Evolutionary conservation across 306 rosid species (phyloP).

Genomic region (Urtica urens): DNA sequence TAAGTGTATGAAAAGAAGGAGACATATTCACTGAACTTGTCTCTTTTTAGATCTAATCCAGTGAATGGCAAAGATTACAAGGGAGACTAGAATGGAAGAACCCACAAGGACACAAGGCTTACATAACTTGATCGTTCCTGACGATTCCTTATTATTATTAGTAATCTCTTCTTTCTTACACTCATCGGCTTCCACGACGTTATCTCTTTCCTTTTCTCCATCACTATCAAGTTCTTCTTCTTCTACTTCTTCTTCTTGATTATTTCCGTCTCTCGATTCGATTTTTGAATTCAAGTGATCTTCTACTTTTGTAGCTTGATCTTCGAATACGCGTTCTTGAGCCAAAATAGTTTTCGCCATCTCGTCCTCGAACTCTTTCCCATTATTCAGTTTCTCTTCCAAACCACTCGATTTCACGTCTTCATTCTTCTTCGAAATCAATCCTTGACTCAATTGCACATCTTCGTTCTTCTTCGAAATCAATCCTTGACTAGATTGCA

Average conservation of each 20-base stretch:
- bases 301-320: not conserved
- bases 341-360: not conserved
- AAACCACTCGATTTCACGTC: not conserved
- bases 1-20: too few species aligned
- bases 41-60: conserved; percentile 25
- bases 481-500: conserved; percentile 7
- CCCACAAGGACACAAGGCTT: conserved; percentile 40
- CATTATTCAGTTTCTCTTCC: conserved; percentile 1
- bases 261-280: not conserved
- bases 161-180: conserved; percentile 10
- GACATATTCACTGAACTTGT: conserved; percentile 7
- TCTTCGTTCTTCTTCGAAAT: conserved; percentile 1
- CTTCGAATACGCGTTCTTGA: not conserved
- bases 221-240: not conserved
- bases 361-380: not conserved
- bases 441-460: conserved; percentile 1
- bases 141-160: too few species aligned
- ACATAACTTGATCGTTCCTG: conserved; percentile 17
- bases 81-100: conserved; percentile 39
- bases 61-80: conserved; percentile 24
- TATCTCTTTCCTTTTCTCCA: conserved; percentile 1
- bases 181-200: not conserved
- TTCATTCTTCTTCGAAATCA: not conserved
- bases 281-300: not conserved
- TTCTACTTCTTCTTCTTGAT: conserved; percentile 9